Evolutionary conservation across 2,329 filamentous ascomycete species (phyloP).

Genomic region (Phaeosphaeria sp.): DNA sequence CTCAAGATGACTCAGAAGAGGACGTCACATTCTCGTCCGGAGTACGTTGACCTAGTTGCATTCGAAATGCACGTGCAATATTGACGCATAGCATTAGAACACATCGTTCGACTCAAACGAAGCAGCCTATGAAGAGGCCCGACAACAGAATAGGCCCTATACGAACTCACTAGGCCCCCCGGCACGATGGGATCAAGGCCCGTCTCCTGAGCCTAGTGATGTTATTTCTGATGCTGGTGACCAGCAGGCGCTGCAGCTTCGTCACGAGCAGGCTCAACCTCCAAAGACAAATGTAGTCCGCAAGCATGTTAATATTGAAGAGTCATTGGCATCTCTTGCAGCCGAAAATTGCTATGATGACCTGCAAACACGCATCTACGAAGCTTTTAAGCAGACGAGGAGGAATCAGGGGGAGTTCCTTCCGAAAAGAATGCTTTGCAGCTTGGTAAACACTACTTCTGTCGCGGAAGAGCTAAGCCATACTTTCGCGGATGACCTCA

Average conservation of each 20-base stretch:
- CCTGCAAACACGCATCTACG: conserved; percentile 9
- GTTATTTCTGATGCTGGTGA: conserved; percentile 20
- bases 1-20: background rate
- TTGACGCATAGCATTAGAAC: background rate
- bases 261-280: background rate
- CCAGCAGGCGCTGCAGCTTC: conserved; percentile 9
- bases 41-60: background rate
- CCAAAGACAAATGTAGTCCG: background rate
- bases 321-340: background rate
- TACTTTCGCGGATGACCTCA: background rate
- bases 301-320: background rate
- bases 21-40: background rate
- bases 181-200: background rate
- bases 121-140: background rate
- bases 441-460: conserved; percentile 4
- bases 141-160: conserved; percentile 1
- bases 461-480: conserved; percentile 8
- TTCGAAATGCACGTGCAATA: background rate
- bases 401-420: conserved; percentile 3
- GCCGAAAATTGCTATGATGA: conserved; percentile 1
- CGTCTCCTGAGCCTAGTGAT: conserved; percentile 2
- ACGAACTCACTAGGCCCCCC: conserved; percentile 8
- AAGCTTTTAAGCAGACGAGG: conserved; percentile 1
- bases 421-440: conserved; percentile 2
- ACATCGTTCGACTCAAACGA: background rate